A percentile compares a stretch with the other conserved stretches of the same genome.
Conservation (phyloP, 257 asterid genomes). For the Coffea eugenioides region DNA sequence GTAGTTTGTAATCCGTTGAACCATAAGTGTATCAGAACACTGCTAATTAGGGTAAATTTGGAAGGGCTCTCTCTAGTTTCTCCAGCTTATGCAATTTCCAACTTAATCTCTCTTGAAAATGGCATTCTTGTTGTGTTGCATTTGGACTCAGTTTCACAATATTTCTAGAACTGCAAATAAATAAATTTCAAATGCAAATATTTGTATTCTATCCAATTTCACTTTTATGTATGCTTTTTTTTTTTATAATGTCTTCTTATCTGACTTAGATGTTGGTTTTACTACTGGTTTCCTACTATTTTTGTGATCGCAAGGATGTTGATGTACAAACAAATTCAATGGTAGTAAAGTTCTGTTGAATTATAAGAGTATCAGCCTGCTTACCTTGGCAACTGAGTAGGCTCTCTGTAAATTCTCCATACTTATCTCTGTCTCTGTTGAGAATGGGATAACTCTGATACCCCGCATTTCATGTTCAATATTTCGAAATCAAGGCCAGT, state of each 20-base stretch:
- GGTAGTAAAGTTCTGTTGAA: too few species aligned
- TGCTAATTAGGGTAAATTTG: background rate
- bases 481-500: too few species aligned
- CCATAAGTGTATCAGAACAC: background rate
- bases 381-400: too few species aligned
- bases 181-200: background rate
- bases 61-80: background rate
- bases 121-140: background rate
- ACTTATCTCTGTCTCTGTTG: too few species aligned
- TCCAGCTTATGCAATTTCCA: background rate
- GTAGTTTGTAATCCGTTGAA: background rate
- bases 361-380: too few species aligned
- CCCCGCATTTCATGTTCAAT: too few species aligned
- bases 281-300: background rate
- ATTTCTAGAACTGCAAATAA: background rate
- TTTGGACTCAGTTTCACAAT: background rate
- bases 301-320: background rate
- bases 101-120: background rate
- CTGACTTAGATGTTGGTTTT: background rate
- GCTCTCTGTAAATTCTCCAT: too few species aligned
- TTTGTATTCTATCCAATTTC: too few species aligned
- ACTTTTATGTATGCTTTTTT: background rate
- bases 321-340: background rate
- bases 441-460: too few species aligned
- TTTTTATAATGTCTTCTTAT: background rate